Evolutionary conservation across 2,329 filamentous ascomycete genomes (phyloP), one percentile per base, ranked within the genome.

Genomic region (Myriosclerotinia duriaeana): DNA sequence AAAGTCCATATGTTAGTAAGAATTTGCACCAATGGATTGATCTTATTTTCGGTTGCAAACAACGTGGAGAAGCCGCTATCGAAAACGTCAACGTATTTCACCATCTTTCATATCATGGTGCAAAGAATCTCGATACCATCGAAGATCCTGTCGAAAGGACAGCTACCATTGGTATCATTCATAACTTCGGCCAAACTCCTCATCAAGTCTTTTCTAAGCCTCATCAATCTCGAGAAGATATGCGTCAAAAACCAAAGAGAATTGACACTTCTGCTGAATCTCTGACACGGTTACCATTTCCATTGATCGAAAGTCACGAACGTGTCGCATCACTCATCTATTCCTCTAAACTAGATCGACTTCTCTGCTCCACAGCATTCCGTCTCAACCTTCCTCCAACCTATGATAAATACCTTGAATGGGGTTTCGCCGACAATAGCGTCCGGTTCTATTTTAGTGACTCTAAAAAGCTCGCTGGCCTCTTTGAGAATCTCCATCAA

Each of bases 101-200:
- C 71, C 92, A 96, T 76, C 84, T 97, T 26, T 98, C 94, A 0
- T 99, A 99, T 75, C 91, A 93, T 69, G 96, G 95, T 8, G 93
- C 94, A 3, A 96, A 91, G 70, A 92, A 99, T 76, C 81, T 99
- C 5, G 95, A 99, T 77, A 89, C 88, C 63, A 98, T 99, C 68
- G 87, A 89, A 9, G 94, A 98, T 75, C 90, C 91, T 0, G 87
- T 94, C 66, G 93, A 98, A 77, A 85, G 93, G 53, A 83, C 93
- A 8, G 91, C 94, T 6, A 94, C 93, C 0, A 97, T 97, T 64
- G 92, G 92, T 44, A 96, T 97, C 72, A 98, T 99, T 73, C 94
- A 99, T 78, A 98, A 98, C 73, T 99, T 99, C 77, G 95, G 95
- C 0, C 95, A 99, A 77, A 99, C 96, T 1, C 95, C 96, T 1